Evolutionary conservation across 176 grass and related monocot species (phyloP).

Genomic region (Tuctoria greenei): DNA sequence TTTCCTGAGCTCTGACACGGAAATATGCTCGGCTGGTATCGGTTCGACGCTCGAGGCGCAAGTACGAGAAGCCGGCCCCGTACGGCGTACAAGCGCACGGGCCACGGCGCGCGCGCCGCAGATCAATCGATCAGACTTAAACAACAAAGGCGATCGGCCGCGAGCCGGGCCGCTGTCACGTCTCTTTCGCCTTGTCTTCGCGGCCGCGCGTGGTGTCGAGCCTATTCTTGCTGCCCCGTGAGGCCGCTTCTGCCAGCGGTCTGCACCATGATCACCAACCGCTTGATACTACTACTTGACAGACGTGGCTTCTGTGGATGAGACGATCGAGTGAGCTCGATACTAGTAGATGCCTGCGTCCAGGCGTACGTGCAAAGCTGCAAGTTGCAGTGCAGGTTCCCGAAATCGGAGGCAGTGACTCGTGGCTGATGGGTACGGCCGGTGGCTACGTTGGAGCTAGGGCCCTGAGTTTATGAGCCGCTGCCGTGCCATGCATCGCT

Average conservation of each 20-base stretch:
- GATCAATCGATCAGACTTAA: not conserved
- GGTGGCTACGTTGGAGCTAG: not conserved
- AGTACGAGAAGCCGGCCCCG: slow-evolving; percentile 6
- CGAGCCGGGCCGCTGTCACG: slow-evolving; percentile 19
- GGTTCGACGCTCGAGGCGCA: not conserved
- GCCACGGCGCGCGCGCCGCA: not conserved
- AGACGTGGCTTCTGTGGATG: not conserved
- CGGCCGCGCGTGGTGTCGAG: not conserved
- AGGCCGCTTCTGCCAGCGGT: slow-evolving; percentile 2
- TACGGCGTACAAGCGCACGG: not conserved
- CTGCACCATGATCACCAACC: not conserved
- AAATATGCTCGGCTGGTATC: not conserved
- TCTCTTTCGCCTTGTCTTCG: slow-evolving; percentile 33
- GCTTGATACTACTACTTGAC: not conserved
- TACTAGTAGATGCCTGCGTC: too few relatives aligned
- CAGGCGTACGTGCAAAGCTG: not conserved
- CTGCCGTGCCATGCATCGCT: not conserved
- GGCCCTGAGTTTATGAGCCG: slow-evolving; percentile 28
- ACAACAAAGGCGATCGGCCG: too few relatives aligned
- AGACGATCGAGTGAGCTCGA: not conserved
- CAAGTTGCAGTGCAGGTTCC: slow-evolving; percentile 20
- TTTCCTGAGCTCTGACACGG: not conserved
- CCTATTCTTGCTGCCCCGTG: not conserved
- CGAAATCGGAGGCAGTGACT: slow-evolving; percentile 19
- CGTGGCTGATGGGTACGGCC: slow-evolving; percentile 6